Evolutionary conservation across 2,329 filamentous ascomycete genomes (phyloP).

Genomic region (Colletotrichum incanum): DNA sequence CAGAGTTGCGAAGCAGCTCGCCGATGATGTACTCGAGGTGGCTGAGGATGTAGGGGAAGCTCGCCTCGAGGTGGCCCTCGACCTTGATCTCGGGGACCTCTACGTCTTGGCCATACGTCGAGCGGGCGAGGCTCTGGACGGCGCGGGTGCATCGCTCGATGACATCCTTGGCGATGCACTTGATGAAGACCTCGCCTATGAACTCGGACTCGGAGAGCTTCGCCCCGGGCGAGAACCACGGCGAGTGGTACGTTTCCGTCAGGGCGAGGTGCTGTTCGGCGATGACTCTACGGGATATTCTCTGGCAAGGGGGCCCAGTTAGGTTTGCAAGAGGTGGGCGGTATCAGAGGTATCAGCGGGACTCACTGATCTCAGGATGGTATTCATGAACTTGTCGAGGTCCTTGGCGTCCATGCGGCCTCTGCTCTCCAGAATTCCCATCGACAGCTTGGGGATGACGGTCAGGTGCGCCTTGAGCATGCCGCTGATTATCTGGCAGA

Average conservation of each 20-base stretch:
- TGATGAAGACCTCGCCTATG: constrained; percentile 95
- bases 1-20: constrained; percentile 93
- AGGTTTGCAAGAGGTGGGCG: not conserved
- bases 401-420: constrained; percentile 85
- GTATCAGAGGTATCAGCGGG: not conserved
- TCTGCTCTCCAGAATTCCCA: constrained; percentile 93
- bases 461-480: constrained; percentile 91
- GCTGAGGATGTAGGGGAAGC: constrained; percentile 95
- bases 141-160: constrained; percentile 86
- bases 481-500: constrained; percentile 85
- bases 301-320: constrained; percentile 62
- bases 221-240: constrained; percentile 89
- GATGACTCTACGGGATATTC: constrained; percentile 96
- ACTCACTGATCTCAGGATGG: constrained; percentile 86
- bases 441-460: constrained; percentile 94
- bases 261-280: constrained; percentile 97
- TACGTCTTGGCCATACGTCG: constrained; percentile 80
- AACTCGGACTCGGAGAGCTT: constrained; percentile 84
- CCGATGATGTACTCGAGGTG: constrained; percentile 98
- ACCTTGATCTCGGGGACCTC: constrained; percentile 86
- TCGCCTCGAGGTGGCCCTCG: constrained; percentile 88
- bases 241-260: constrained; percentile 92
- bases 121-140: constrained; percentile 80
- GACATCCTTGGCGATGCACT: constrained; percentile 91
- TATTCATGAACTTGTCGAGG: constrained; percentile 96